Percentiles rank a stretch among this genome's conserved stretches.
phyloP scores from a whole-genome alignment of 306 rosid genomes.

The Cicer arietinum region DNA sequence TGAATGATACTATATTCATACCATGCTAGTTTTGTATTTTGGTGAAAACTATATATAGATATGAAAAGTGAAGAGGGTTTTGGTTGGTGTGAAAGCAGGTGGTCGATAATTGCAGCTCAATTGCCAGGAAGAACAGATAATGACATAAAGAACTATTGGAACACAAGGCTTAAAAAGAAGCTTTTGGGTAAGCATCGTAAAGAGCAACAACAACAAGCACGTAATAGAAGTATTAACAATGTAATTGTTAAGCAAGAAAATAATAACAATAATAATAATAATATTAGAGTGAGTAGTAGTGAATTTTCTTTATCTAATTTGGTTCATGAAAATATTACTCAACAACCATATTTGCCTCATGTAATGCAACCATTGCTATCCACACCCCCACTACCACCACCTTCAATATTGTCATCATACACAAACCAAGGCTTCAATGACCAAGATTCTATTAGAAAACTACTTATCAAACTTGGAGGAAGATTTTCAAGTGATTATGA shows the following conservation, averaged over 20 bases:
- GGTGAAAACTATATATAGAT: constrained; percentile 4
- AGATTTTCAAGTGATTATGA: constrained; percentile 56
- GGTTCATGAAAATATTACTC: constrained; percentile 32
- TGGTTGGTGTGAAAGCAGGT: constrained; percentile 49
- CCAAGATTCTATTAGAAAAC: constrained; percentile 62
- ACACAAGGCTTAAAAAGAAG: constrained; percentile 91
- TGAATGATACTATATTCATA: background rate
- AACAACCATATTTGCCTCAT: constrained; percentile 66
- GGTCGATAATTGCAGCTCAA: constrained; percentile 98
- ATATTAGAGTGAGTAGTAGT: constrained; percentile 32
- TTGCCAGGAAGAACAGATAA: constrained; percentile 92
- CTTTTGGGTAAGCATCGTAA: constrained; percentile 81
- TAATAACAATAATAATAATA: constrained; percentile 15
- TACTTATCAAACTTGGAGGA: constrained; percentile 80
- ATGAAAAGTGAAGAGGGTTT: constrained; percentile 6
- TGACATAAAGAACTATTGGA: constrained; percentile 97
- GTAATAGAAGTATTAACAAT: constrained; percentile 42
- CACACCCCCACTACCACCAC: constrained; percentile 27
- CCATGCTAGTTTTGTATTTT: background rate
- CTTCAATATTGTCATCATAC: constrained; percentile 39
- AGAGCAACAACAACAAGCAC: constrained; percentile 56
- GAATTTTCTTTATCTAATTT: constrained; percentile 40
- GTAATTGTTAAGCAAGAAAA: constrained; percentile 48
- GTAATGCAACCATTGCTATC: constrained; percentile 51
- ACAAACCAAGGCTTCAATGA: constrained; percentile 54